These are phyloP conservation scores for Lachnellula cervina DNA, from an alignment of 2,329 filamentous ascomycete genomes.

Conservation along the genomic window DNA sequence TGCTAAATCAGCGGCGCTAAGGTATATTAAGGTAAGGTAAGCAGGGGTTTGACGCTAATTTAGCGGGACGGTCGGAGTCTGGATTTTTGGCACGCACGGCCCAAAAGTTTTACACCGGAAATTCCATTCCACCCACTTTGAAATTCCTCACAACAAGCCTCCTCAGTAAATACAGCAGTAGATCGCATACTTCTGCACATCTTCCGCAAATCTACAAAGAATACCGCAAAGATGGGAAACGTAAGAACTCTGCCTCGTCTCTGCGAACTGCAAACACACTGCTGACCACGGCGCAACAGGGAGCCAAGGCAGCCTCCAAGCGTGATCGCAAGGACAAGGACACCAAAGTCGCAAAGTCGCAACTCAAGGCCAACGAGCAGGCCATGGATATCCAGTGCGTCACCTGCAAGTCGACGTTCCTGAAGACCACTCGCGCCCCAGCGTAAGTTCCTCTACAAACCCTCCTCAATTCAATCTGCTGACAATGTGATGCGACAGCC, in stretches of 20 bases:
- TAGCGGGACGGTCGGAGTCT: no score
- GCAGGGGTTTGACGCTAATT: no score
- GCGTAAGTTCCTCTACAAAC: constrained; percentile 46
- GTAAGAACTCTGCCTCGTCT: constrained; percentile 8
- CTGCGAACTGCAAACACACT: constrained; percentile 1
- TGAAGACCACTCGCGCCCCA: constrained; percentile 69
- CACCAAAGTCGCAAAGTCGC: constrained; percentile 56
- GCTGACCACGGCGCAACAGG: constrained; percentile 35
- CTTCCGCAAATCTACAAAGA: neutral
- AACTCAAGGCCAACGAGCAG: constrained; percentile 65
- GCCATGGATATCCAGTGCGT: constrained; percentile 74
- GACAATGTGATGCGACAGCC: constrained; percentile 35
- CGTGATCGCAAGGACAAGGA: constrained; percentile 67
- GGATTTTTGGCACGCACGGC: no score
- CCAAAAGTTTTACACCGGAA: no score
- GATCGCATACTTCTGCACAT: neutral
- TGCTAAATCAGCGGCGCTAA: neutral
- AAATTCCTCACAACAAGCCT: neutral
- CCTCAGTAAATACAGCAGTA: no score
- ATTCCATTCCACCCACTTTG: neutral
- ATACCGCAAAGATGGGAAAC: constrained; percentile 26
- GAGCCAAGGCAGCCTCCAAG: constrained; percentile 66
- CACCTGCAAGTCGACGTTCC: constrained; percentile 72
- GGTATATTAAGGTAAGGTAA: neutral
- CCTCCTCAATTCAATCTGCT: neutral